Evolutionary conservation across 495 filamentous ascomycete species (phyloP).

Genomic region (Thermothielavioides terrestris): DNA sequence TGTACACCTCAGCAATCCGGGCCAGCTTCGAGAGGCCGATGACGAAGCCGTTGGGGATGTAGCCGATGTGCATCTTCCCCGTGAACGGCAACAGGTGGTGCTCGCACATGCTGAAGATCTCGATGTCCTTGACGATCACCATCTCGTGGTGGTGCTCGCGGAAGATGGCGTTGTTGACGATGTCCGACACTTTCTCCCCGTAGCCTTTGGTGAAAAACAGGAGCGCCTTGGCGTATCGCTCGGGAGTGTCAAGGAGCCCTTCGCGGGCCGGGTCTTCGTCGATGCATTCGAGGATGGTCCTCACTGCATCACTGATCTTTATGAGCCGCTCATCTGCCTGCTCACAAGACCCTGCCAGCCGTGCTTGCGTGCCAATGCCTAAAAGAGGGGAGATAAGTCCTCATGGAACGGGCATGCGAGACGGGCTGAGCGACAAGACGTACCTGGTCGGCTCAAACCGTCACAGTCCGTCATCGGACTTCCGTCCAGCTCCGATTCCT

Average conservation of each 20-base stretch:
- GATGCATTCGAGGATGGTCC: constrained; percentile 88
- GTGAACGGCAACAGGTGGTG: constrained; percentile 96
- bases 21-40: constrained; percentile 93
- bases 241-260: constrained; percentile 77
- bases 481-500: neutral
- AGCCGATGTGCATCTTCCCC: constrained; percentile 98
- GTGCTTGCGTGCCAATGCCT: constrained; percentile 60
- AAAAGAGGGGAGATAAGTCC: neutral
- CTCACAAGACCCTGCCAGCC: constrained; percentile 69
- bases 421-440: neutral
- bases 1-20: constrained; percentile 94
- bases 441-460: constrained; percentile 61
- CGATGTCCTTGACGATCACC: constrained; percentile 96
- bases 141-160: constrained; percentile 94
- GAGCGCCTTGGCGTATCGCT: constrained; percentile 92
- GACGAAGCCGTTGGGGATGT: constrained; percentile 77
- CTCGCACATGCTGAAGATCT: constrained; percentile 90
- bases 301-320: constrained; percentile 74
- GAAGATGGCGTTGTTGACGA: constrained; percentile 92
- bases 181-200: constrained; percentile 84
- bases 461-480: constrained; percentile 65
- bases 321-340: constrained; percentile 59
- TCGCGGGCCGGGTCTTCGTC: constrained; percentile 91
- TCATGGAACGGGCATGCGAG: neutral
- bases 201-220: constrained; percentile 97